Evolutionary conservation across 208 protist genomes (phyloP), one percentile per base, ranked within the genome.

Genomic region (Trypanosoma congolense): DNA sequence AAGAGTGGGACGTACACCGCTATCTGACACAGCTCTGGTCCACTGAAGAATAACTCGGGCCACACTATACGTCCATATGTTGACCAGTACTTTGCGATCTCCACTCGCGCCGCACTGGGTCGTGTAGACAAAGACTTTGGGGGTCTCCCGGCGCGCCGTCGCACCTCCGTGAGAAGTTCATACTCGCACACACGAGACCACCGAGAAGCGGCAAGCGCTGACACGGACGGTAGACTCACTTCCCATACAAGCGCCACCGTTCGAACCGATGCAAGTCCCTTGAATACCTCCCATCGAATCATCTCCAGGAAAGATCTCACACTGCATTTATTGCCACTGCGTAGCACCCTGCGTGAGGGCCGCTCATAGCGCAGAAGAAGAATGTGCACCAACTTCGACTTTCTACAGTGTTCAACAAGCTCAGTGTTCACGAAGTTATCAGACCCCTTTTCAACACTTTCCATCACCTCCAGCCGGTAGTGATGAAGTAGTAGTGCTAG

Each of bases 71-170:
- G 60, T 51, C 78, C 73, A 38, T 73, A 87, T 43, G 71, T 60
- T 28, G 67, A 72, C 83, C 83, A 91, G 59, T 91, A 91, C 38
- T 71, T 66, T 0, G 70, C 65, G 52, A 91, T 83, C 3, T 57
- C 66, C 1, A 35, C 25, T 8, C 52, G 50, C 24, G 65, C 66
- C 5, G 75, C 29, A 4, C 68, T 54, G n/a, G 83, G 79, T 8
- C 77, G 74, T 6, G 77, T 83, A 52, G 33, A 14, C 25, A 87
- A 59, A 5, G 43, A 56, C 1, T 31, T 8, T 24, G 83, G 83
- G 5, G 69, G 62, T 29, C 24, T 56, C 35, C 79, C 77, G 24
- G 51, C 33, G 25, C 41, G 26, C 12, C 24, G 41, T 28, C 51
- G 44, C 49, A 86, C 54, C n/a, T 43, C 67, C 12, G 48, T 43